Conservation (phyloP, 345 rosid species). For the Eutrema yunnanense region DNA sequence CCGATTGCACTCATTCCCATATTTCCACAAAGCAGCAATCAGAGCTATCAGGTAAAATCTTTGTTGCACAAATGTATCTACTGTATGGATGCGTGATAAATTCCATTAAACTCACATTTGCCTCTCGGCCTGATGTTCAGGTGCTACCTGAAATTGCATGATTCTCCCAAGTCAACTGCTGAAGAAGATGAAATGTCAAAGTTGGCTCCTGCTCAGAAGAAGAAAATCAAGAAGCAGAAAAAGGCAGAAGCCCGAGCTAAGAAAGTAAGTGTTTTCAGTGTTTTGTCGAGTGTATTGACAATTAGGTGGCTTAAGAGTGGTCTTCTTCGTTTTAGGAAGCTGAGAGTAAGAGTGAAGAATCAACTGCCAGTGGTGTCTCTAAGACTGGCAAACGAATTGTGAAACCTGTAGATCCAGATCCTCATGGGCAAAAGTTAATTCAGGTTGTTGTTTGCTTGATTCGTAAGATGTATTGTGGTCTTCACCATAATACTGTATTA, state of each 20-base stretch:
- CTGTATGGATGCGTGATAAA: neutral
- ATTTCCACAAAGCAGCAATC: conserved; percentile 93
- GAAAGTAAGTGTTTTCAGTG: conserved; percentile 48
- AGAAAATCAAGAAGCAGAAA: conserved; percentile 87
- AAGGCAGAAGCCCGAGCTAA: conserved; percentile 98
- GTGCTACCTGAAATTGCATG: conserved; percentile 82
- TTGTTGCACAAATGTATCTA: conserved; percentile 2
- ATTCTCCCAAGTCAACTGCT: conserved; percentile 73
- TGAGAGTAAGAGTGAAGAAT: conserved; percentile 77
- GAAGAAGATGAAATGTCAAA: conserved; percentile 80
- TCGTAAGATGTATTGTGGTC: neutral
- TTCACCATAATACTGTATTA: neutral
- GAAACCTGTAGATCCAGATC: conserved; percentile 96
- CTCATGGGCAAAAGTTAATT: conserved; percentile 80
- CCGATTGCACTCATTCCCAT: conserved; percentile 82
- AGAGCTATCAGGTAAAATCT: conserved; percentile 78
- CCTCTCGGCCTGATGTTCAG: conserved; percentile 34
- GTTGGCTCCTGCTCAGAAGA: conserved; percentile 84
- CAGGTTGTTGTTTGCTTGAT: conserved; percentile 50
- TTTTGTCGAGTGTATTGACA: conserved; percentile 5
- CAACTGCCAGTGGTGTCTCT: conserved; percentile 57
- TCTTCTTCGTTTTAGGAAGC: conserved; percentile 62
- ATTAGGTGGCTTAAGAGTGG: conserved; percentile 18
- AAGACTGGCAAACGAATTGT: conserved; percentile 83
- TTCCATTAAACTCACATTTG: neutral